phyloP scores from a whole-genome alignment of 768 basidiomycete species.

The Filobasidium wieringae region DNA sequence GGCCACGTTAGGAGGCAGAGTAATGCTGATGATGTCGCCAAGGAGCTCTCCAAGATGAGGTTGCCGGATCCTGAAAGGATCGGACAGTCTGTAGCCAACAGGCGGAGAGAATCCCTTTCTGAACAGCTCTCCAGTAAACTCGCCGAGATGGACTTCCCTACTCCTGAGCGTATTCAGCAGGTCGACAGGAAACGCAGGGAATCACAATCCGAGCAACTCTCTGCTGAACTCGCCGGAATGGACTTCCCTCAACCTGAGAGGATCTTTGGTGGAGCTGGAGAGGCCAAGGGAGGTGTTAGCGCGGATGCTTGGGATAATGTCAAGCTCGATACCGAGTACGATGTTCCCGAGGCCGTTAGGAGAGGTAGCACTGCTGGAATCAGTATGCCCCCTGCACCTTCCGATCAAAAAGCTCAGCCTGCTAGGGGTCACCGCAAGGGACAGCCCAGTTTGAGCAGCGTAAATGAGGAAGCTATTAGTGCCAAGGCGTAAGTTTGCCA shows the following conservation, averaged over 20 bases:
- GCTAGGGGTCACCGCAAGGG: constrained; percentile 3
- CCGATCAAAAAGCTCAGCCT: neutral
- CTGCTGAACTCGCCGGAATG: constrained; percentile 29
- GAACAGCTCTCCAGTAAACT: constrained; percentile 29
- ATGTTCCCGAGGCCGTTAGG: constrained; percentile 36
- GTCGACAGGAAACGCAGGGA: constrained; percentile 17
- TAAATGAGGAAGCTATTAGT: neutral
- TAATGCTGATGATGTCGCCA: constrained; percentile 6
- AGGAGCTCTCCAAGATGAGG: constrained; percentile 3
- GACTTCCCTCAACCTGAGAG: constrained; percentile 36
- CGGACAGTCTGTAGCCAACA: constrained; percentile 18
- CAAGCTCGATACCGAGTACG: constrained; percentile 28
- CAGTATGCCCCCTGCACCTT: constrained; percentile 4
- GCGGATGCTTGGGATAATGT: constrained; percentile 37
- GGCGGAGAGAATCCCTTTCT: constrained; percentile 29
- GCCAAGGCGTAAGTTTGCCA: neutral
- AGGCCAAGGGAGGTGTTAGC: constrained; percentile 28
- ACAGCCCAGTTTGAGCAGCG: constrained; percentile 14
- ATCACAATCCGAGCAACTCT: constrained; percentile 29
- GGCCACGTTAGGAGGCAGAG: neutral
- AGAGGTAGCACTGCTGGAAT: constrained; percentile 17
- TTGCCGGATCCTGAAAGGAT: constrained; percentile 37
- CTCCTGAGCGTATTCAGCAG: constrained; percentile 30
- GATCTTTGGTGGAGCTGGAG: constrained; percentile 30
- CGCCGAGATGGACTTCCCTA: constrained; percentile 33